A percentile compares a stretch with the other conserved stretches of the same genome.
Conservation (phyloP, 345 rosid genomes). For the Microthlaspi erraticum region DNA sequence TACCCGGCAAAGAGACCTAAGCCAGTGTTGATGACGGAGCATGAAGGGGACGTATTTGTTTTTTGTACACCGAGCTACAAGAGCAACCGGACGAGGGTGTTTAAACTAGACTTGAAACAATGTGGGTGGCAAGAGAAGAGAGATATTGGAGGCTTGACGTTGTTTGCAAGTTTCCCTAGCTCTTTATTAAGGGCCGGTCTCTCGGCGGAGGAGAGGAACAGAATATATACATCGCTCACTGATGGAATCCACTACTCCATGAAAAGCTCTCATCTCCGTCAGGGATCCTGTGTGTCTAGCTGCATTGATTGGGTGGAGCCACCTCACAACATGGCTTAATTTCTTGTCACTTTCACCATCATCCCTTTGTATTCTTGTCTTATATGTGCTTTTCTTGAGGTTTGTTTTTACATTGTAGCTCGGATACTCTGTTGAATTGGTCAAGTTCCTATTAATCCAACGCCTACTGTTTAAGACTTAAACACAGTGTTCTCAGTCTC, state of each 20-base stretch:
- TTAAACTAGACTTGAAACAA: not conserved
- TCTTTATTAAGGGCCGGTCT: conserved; percentile 12
- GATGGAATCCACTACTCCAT: conserved; percentile 1
- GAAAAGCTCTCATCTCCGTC: conserved; percentile 2
- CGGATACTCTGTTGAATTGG: too few relatives aligned
- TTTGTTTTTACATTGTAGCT: too few relatives aligned
- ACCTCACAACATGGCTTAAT: not conserved
- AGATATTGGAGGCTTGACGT: conserved; percentile 20
- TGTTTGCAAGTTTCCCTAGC: not conserved
- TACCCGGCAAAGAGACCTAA: too few relatives aligned
- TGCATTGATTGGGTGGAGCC: conserved; percentile 8
- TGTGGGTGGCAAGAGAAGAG: conserved; percentile 18
- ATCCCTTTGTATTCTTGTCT: not conserved
- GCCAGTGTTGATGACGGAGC: not conserved
- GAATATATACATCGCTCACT: conserved; percentile 3
- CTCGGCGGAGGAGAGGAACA: conserved; percentile 9
- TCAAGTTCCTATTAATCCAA: too few relatives aligned
- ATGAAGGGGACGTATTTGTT: conserved; percentile 21
- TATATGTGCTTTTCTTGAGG: too few relatives aligned
- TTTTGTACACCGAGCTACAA: not conserved
- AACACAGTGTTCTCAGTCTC: too few relatives aligned
- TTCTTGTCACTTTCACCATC: conserved; percentile 1
- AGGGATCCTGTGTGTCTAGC: not conserved
- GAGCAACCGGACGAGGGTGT: not conserved
- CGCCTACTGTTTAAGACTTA: too few relatives aligned